Conservation (phyloP, 768 basidiomycete genomes). For the Leucocoprinus birnbaumii region DNA sequence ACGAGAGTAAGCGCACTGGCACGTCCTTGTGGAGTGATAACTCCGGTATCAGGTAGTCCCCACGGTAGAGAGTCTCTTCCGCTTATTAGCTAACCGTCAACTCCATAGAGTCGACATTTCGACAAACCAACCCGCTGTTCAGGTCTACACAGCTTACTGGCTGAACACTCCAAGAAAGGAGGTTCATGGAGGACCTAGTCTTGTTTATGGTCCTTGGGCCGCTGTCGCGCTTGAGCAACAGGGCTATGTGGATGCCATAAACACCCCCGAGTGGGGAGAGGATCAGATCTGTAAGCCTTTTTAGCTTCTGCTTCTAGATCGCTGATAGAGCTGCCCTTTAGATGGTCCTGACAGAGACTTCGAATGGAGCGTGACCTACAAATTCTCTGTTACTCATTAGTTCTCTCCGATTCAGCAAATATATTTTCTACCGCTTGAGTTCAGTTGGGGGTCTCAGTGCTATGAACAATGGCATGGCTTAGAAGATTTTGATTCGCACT, state of each 20-base stretch:
- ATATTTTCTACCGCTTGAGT: too few relatives aligned
- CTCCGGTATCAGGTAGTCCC: constrained; percentile 44
- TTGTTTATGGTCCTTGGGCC: constrained; percentile 36
- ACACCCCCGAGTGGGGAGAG: constrained; percentile 51
- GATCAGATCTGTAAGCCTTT: constrained; percentile 48
- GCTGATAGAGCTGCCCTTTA: too few relatives aligned
- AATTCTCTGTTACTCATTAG: too few relatives aligned
- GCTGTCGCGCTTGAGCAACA: constrained; percentile 54
- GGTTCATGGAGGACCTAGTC: constrained; percentile 43
- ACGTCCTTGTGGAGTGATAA: constrained; percentile 43
- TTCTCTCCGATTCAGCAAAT: too few relatives aligned
- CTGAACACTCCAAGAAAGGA: constrained; percentile 44
- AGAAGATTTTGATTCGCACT: too few relatives aligned
- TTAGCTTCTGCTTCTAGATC: neutral
- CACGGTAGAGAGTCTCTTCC: neutral
- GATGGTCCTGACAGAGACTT: too few relatives aligned
- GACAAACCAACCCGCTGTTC: constrained; percentile 48
- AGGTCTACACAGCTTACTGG: constrained; percentile 47
- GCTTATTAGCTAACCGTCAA: neutral
- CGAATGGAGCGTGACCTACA: too few relatives aligned
- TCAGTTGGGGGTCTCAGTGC: too few relatives aligned
- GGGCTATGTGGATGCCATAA: constrained; percentile 52
- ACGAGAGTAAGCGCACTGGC: constrained; percentile 22
- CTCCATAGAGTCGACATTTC: constrained; percentile 40
- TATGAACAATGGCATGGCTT: too few relatives aligned